phyloP scores from a whole-genome alignment of 805 yeast species.

The Nakazawaea ishiwadae region DNA sequence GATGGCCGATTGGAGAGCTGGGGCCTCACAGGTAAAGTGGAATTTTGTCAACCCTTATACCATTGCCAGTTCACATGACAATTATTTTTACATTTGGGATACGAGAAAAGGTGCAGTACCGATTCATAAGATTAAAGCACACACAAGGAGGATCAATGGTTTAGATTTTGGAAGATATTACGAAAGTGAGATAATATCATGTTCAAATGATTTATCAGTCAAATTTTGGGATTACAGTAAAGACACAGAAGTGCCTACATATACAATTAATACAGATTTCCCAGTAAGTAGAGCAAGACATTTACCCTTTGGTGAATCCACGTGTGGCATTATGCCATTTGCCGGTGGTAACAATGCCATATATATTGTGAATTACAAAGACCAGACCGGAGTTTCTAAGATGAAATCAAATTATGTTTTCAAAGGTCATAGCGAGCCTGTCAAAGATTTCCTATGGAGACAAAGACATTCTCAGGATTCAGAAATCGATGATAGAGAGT shows the following conservation, averaged over 20 bases:
- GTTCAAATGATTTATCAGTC: slow-evolving; percentile 82
- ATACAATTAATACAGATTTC: slow-evolving; percentile 64
- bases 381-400: slow-evolving; percentile 29
- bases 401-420: slow-evolving; percentile 56
- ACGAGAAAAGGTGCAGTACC: slow-evolving; percentile 78
- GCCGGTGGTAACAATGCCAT: slow-evolving; percentile 76
- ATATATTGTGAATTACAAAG: slow-evolving; percentile 46
- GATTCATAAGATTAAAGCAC: slow-evolving; percentile 63
- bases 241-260: slow-evolving; percentile 39
- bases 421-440: slow-evolving; percentile 79
- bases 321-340: slow-evolving; percentile 87
- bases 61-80: slow-evolving; percentile 83
- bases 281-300: slow-evolving; percentile 89
- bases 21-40: slow-evolving; percentile 96
- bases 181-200: slow-evolving; percentile 62
- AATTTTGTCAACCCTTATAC: slow-evolving; percentile 69
- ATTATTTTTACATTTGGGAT: slow-evolving; percentile 84
- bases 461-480: slow-evolving; percentile 45
- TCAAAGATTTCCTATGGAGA: slow-evolving; percentile 89
- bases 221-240: slow-evolving; percentile 72
- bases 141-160: slow-evolving; percentile 83
- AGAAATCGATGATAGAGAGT: slow-evolving; percentile 66
- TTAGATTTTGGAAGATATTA: slow-evolving; percentile 69
- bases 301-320: slow-evolving; percentile 78
- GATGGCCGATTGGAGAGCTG: slow-evolving; percentile 94